Evolutionary conservation across 2,329 filamentous ascomycete genomes (phyloP).

Genomic region (Trichophyton verrucosum): DNA sequence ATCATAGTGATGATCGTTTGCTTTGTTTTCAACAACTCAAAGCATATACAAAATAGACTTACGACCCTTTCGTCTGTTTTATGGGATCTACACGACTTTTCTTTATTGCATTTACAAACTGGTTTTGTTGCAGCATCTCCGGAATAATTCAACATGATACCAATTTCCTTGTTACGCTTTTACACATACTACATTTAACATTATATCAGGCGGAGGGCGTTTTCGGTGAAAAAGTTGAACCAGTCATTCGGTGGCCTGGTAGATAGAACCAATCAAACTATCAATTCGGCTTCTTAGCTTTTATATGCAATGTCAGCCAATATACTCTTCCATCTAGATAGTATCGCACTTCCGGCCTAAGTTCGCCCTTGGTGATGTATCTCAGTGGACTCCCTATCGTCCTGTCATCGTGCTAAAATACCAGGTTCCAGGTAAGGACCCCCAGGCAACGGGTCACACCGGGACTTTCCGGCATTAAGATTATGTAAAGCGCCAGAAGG

Average conservation of each 20-base stretch:
- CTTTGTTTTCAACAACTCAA: slow-evolving; percentile 43
- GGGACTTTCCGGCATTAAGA: no score
- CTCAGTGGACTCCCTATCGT: no score
- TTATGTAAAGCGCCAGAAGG: no score
- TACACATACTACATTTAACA: background rate
- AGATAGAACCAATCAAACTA: slow-evolving; percentile 7
- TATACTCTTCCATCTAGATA: background rate
- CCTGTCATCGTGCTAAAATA: no score
- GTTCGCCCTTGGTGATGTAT: no score
- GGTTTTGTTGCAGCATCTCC: slow-evolving; percentile 19
- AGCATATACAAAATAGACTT: slow-evolving; percentile 23
- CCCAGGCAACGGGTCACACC: no score
- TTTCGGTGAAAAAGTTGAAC: slow-evolving; percentile 29
- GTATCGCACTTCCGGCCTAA: no score
- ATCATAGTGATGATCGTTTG: slow-evolving; percentile 33
- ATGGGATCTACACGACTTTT: slow-evolving; percentile 15
- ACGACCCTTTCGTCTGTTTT: slow-evolving; percentile 13
- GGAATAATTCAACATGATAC: slow-evolving; percentile 39
- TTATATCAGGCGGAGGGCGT: slow-evolving; percentile 25
- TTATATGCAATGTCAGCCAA: background rate
- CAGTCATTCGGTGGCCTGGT: slow-evolving; percentile 3
- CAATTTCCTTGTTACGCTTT: slow-evolving; percentile 23
- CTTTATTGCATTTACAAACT: slow-evolving; percentile 7
- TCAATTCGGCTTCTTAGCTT: slow-evolving; percentile 5
- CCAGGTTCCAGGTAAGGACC: no score